Evolutionary conservation across 495 filamentous ascomycete species (phyloP), one percentile per base, ranked within the genome.

Genomic region (Hyaloscypha finlandica): DNA sequence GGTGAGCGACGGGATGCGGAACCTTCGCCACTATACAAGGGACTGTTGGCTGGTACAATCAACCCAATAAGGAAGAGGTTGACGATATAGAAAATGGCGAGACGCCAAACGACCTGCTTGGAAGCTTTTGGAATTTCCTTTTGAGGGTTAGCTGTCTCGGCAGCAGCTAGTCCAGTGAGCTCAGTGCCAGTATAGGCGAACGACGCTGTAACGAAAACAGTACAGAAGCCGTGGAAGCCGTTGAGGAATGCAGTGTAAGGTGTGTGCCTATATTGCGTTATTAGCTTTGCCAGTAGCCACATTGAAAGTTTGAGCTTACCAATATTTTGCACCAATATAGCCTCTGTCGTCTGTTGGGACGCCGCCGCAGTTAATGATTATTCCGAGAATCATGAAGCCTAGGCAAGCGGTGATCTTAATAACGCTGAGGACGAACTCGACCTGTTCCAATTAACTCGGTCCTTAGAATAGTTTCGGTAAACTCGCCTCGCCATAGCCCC

Each of bases 161-260:
- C 92, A 51, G 93, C 93, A 31, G 93, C 93, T 32, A 97, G 84
- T 62, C 93, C 94, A 60, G 96, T 92, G 8, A 97, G 80, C 74
- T 98, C 94, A 19, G 93, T 97, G 58, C 94, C 94, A 9, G 91
- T 85, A 70, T 94, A 98, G 63, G 94, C 89, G 72, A 97, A 97
- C 35, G 88, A 85, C 31, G 88, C 88, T 12, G 84, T 84, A 45
- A 88, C 86, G 76, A 90, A 89, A 45, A 90, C 87, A 14, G 81
- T 74, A 67, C 85, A 84, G 73, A 90, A 86, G 11, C 89, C 89
- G 63, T 88, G 84, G 81, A 91, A 91, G 54, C 88, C 87, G 69
- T 90, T 85, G 45, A 76, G 76, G 77, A 92, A 91, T 3, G 88
- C 87, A 51, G 84, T 83, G 2, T 82, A 32, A 39, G 48, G 48